Conservation (phyloP, 2,329 filamentous ascomycete genomes). For the Colletotrichum coccodes region DNA sequence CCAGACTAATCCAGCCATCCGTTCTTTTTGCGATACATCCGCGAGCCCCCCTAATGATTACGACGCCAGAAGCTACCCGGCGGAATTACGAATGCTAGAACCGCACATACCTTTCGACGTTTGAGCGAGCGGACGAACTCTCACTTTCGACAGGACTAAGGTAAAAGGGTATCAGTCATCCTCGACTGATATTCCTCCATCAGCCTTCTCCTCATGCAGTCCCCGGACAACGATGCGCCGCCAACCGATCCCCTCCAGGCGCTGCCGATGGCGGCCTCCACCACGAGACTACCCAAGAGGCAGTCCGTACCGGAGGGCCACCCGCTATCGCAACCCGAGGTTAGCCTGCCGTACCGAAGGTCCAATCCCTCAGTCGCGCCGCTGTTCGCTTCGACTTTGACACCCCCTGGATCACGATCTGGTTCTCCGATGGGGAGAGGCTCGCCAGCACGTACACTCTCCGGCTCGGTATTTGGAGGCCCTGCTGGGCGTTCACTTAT, state of each 20-base stretch:
- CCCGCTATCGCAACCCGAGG: slow-evolving; percentile 61
- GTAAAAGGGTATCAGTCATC: slow-evolving; percentile 27
- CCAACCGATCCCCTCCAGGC: slow-evolving; percentile 75
- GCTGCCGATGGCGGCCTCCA: slow-evolving; percentile 73
- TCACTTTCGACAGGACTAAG: slow-evolving; percentile 15
- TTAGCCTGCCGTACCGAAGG: slow-evolving; percentile 62
- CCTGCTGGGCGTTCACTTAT: slow-evolving; percentile 55
- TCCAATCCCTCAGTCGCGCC: slow-evolving; percentile 69
- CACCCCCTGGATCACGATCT: slow-evolving; percentile 75
- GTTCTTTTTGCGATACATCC: slow-evolving; percentile 18
- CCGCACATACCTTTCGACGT: background rate
- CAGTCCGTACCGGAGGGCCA: slow-evolving; percentile 61
- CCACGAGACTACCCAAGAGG: slow-evolving; percentile 70
- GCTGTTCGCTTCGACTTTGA: slow-evolving; percentile 72
- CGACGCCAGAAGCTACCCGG: slow-evolving; percentile 22
- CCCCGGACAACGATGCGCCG: slow-evolving; percentile 70
- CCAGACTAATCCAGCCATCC: slow-evolving; percentile 4
- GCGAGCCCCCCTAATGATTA: slow-evolving; percentile 23
- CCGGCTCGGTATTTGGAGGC: slow-evolving; percentile 67
- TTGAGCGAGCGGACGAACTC: background rate
- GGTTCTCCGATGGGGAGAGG: slow-evolving; percentile 72
- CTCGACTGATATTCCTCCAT: slow-evolving; percentile 22
- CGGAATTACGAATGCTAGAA: slow-evolving; percentile 17
- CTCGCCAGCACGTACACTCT: slow-evolving; percentile 63
- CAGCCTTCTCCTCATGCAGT: slow-evolving; percentile 67